Conservation (phyloP, 176 grass and related monocot species). For the Areca catechu region DNA sequence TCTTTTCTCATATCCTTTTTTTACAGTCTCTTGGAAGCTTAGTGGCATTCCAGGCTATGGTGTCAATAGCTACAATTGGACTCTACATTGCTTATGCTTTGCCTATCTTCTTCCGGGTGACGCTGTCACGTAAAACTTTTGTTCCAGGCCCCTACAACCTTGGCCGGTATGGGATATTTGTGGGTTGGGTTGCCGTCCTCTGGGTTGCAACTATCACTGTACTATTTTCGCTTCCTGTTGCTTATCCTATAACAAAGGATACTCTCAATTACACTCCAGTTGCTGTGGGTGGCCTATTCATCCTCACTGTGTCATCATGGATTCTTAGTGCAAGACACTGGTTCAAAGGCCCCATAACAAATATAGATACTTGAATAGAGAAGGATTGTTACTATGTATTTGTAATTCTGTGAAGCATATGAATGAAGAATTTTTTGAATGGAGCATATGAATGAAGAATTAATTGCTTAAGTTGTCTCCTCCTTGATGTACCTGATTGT, state of each 20-base stretch:
- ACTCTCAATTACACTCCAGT: slow-evolving; percentile 75
- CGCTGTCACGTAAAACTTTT: slow-evolving; percentile 60
- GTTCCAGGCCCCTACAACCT: slow-evolving; percentile 71
- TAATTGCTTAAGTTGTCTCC: background rate
- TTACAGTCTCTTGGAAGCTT: slow-evolving; percentile 76
- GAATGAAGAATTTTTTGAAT: no score
- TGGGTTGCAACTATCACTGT: slow-evolving; percentile 97
- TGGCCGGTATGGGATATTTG: slow-evolving; percentile 42
- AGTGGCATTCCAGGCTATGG: slow-evolving; percentile 98
- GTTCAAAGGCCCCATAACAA: slow-evolving; percentile 71
- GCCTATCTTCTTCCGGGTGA: slow-evolving; percentile 81
- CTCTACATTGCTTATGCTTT: slow-evolving; percentile 85
- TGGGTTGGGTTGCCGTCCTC: slow-evolving; percentile 77
- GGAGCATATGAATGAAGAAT: background rate
- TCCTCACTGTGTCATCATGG: slow-evolving; percentile 43
- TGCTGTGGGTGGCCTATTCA: slow-evolving; percentile 54
- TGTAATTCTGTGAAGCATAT: no score
- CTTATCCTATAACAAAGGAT: slow-evolving; percentile 74
- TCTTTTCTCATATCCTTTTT: background rate
- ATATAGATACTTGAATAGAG: slow-evolving; percentile 27
- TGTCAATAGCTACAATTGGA: slow-evolving; percentile 86
- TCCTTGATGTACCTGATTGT: no score
- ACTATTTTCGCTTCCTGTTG: slow-evolving; percentile 77
- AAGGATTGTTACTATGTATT: background rate
- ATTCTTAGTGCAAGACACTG: slow-evolving; percentile 56